Conservation (phyloP, 2,329 filamentous ascomycete genomes). For the Mariannaea elegans region DNA sequence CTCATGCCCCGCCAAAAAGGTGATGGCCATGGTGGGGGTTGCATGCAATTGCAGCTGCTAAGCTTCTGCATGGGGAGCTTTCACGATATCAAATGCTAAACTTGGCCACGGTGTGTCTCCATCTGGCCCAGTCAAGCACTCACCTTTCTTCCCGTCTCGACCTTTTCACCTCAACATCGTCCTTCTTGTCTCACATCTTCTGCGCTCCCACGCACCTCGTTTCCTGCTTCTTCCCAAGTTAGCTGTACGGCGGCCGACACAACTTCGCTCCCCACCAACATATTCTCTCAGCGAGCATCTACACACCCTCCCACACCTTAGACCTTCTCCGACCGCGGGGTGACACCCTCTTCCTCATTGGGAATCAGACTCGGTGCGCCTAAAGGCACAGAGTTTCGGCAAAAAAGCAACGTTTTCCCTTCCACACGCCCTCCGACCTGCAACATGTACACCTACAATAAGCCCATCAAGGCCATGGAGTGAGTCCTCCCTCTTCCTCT, state of each 20-base stretch:
- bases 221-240: not conserved
- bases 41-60: constrained; percentile 20
- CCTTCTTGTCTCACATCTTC: constrained; percentile 2
- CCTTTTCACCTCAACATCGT: not conserved
- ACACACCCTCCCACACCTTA: constrained; percentile 30
- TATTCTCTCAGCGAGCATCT: not conserved
- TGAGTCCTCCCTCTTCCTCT: constrained; percentile 36
- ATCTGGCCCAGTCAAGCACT: constrained; percentile 2
- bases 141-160: not conserved
- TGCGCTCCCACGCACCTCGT: not conserved
- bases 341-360: constrained; percentile 30
- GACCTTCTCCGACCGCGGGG: constrained; percentile 31
- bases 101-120: constrained; percentile 3
- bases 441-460: constrained; percentile 49
- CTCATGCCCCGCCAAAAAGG: constrained; percentile 30
- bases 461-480: constrained; percentile 51
- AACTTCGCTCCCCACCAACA: constrained; percentile 10
- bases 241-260: constrained; percentile 9
- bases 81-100: constrained; percentile 5
- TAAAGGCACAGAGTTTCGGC: constrained; percentile 25
- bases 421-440: constrained; percentile 19
- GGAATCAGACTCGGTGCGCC: constrained; percentile 28
- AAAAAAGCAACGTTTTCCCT: constrained; percentile 26
- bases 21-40: constrained; percentile 34
- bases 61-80: constrained; percentile 12